Evolutionary conservation across 768 basidiomycete species (phyloP), one percentile per base, ranked within the genome.

Genomic region (Boletales sp.): DNA sequence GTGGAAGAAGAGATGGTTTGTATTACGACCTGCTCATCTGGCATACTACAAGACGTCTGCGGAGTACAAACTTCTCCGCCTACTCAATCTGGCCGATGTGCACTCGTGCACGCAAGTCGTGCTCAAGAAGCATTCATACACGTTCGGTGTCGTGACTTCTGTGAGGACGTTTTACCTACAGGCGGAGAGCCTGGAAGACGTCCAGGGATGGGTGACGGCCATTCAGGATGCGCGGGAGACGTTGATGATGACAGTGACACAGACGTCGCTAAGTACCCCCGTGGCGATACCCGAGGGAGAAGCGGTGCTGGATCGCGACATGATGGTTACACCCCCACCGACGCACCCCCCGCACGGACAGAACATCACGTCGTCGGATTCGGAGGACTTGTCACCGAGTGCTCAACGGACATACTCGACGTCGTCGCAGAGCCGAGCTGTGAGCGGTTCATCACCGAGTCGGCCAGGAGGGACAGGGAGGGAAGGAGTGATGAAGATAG

Each of bases 1-100:
- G 2, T 99, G 97, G 97, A 97, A 98, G 79, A 94, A 94, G 71
- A 82, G 94, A 18, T 98, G 95, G 95, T 98, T 98, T 60, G 97
- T 99, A 2, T 73, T 99, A 51, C 82, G 95, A 15, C 82, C 91
- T 1, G 88, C 87, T 3, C 92, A 97, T 68, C 73, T 99, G 43
- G 93, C 93, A 4, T 97, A 95, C 70, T 98, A 98, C 82, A 97
- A 98, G 75, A 92, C 82, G 42, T 85, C 88, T 30, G 88, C 90
- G 49, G 95, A 99, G 70, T 98, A 98, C 72, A 79, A 94, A 68
- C 81, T 97, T 4, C 84, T 93, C 24, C 84, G 88, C 17, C 81
- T 97, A 13, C 81, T 97, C 50, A 90, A 94, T 57, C 79, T 98
- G 17, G 74, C 80, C 19, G 89, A 94, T 40, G 82, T 98, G 24